phyloP scores from a whole-genome alignment of 176 grass and related monocot species.

The Avena insularis region DNA sequence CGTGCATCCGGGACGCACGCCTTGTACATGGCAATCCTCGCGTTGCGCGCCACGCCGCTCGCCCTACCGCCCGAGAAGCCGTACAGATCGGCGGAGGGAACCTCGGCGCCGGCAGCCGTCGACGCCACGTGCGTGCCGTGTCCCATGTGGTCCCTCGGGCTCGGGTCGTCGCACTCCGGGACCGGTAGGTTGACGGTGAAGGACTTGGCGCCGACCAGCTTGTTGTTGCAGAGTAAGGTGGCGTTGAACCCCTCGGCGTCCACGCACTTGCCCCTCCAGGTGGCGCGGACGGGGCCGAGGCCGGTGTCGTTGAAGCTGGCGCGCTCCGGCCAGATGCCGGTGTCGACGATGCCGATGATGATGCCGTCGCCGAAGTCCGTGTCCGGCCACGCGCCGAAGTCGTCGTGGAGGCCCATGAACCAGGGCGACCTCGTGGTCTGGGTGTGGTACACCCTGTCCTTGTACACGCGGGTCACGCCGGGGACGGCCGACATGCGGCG shows the following conservation, averaged over 20 bases:
- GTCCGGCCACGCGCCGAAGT: constrained; percentile 45
- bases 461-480: constrained; percentile 33
- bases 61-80: background rate
- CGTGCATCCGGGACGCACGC: background rate
- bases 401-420: constrained; percentile 45
- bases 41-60: constrained; percentile 37
- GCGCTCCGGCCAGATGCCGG: background rate
- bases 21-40: constrained; percentile 45
- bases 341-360: too few species aligned
- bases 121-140: constrained; percentile 42
- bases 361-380: too few species aligned
- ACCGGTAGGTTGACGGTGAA: background rate
- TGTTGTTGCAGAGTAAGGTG: constrained; percentile 55
- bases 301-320: constrained; percentile 46
- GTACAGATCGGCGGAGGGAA: background rate
- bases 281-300: constrained; percentile 3
- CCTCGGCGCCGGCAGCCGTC: constrained; percentile 14
- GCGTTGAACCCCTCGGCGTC: constrained; percentile 50
- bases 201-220: constrained; percentile 43
- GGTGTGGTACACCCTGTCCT: background rate
- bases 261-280: constrained; percentile 39
- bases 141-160: background rate
- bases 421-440: constrained; percentile 54
- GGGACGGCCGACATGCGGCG: constrained; percentile 16
- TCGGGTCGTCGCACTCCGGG: background rate